These are phyloP conservation scores for Yamagishiella unicocca DNA, from an alignment of 139 green algal genomes.

Conservation along the genomic window DNA sequence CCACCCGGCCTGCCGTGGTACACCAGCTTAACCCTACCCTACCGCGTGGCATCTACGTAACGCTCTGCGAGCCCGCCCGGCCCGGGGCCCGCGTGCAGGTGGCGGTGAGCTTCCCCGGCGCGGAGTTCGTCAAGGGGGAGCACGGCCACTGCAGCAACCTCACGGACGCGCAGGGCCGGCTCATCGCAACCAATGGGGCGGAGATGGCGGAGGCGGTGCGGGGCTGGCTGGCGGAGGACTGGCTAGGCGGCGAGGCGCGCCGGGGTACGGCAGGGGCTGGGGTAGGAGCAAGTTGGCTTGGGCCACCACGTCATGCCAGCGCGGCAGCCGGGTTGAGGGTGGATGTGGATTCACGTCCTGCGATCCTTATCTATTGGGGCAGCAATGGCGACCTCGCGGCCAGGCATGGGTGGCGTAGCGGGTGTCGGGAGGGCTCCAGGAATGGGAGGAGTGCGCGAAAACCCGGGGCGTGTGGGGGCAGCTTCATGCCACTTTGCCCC, in stretches of 20 bases:
- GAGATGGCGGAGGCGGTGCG: slow-evolving; percentile 42
- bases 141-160: slow-evolving; percentile 12
- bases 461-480: too few relatives aligned
- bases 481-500: too few relatives aligned
- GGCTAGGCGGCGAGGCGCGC: slow-evolving; percentile 10
- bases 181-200: slow-evolving; percentile 28
- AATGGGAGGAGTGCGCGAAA: too few relatives aligned
- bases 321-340: too few relatives aligned
- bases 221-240: not conserved
- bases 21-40: too few relatives aligned
- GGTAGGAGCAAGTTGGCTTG: not conserved
- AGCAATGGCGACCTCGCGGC: too few relatives aligned
- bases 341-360: too few relatives aligned
- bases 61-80: not conserved
- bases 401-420: too few relatives aligned
- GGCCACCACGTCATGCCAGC: too few relatives aligned
- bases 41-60: not conserved
- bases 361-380: too few relatives aligned
- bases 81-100: not conserved
- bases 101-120: slow-evolving; percentile 40
- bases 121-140: slow-evolving; percentile 45
- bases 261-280: not conserved
- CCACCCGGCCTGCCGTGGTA: too few relatives aligned
- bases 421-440: too few relatives aligned
- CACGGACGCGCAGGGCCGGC: not conserved